Base-by-base conservation (phyloP, 2,329 filamentous ascomycete species). In the Anisogramma anomala region DNA sequence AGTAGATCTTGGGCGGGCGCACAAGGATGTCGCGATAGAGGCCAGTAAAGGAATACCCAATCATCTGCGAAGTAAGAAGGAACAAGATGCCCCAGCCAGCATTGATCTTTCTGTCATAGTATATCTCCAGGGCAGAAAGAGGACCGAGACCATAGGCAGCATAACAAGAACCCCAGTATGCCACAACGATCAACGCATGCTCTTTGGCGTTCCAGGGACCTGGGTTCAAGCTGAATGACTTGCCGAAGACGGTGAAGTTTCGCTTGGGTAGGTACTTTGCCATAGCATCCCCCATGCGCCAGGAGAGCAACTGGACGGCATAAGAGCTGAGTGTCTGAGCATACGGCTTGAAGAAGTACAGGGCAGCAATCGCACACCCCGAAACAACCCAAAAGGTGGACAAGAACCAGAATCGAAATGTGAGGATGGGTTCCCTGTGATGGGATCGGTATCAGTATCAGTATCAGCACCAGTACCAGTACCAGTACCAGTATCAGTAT, bases 321-420 rank as follows among this genome's bases (percentile, higher is more conserved):
- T 55, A 57, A 40, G 52, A 55, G 14, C 48, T 53, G 8, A 58
- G 49, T 4, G 36, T 51, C 28, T 46, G 46, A 18, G 15, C 38
- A 40, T 58, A 58, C 1, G 55, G 55, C 43, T 58, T 58, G 45
- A 58, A 58, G 43, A 55, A 57, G 43, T 58, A 58, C 36, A 58
- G 53, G 15, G 55, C 51, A 10, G 54, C 53, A 13, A 58, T 51
- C 19, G 49, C 52, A 26, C 52, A 55, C 25, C 56, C 56, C 28
- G 51, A 36, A 1, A 54, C 36, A 6, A 57, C 54, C 55, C 56
- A 58, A 23, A 58, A 57, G 5, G 55, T 56, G 8, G 54, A 48
- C 7, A 58, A 47, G 17, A 56, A 30, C 46, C 50, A 58, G 45
- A 57, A 58, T 14, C 55, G 52, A 20, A 58, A 58, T 4, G 56